A percentile compares a stretch with the other conserved stretches of the same genome.
These are phyloP conservation scores for Marchantia polymorpha DNA, from an alignment of 225 moss, liverwort and hornwort genomes.

Conservation along the genomic window DNA sequence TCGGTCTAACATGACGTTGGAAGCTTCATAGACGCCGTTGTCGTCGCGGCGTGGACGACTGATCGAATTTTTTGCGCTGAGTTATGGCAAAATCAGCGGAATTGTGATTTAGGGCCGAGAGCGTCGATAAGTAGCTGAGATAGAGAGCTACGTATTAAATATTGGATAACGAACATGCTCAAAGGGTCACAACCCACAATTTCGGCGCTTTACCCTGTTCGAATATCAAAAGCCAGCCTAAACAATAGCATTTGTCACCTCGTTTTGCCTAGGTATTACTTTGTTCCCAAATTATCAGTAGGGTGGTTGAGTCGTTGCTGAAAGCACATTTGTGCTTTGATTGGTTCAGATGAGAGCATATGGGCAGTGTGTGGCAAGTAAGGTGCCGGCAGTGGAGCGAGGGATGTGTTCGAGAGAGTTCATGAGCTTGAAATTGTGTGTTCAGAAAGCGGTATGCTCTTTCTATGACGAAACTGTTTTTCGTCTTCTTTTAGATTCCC, in stretches of 20 bases:
- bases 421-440: constrained; percentile 58
- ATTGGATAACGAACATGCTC: too few species aligned
- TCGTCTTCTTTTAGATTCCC: not conserved
- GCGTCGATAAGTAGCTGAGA: too few species aligned
- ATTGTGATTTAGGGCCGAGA: too few species aligned
- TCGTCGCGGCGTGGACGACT: too few species aligned
- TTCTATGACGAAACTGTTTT: not conserved
- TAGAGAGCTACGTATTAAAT: too few species aligned
- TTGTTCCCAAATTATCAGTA: not conserved
- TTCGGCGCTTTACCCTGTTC: not conserved
- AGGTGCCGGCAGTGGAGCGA: constrained; percentile 78
- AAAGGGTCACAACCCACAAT: too few species aligned
- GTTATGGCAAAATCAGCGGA: too few species aligned
- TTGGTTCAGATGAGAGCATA: constrained; percentile 70
- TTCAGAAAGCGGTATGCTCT: constrained; percentile 56
- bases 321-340: not conserved
- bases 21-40: too few species aligned
- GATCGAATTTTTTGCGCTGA: too few species aligned
- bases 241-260: not conserved
- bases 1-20: too few species aligned
- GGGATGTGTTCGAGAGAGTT: constrained; percentile 90
- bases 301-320: not conserved
- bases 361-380: constrained; percentile 80
- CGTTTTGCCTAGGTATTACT: not conserved
- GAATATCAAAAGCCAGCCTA: not conserved